Evolutionary conservation across 2,329 filamentous ascomycete genomes (phyloP).

Genomic region (Lachnellula suecica): DNA sequence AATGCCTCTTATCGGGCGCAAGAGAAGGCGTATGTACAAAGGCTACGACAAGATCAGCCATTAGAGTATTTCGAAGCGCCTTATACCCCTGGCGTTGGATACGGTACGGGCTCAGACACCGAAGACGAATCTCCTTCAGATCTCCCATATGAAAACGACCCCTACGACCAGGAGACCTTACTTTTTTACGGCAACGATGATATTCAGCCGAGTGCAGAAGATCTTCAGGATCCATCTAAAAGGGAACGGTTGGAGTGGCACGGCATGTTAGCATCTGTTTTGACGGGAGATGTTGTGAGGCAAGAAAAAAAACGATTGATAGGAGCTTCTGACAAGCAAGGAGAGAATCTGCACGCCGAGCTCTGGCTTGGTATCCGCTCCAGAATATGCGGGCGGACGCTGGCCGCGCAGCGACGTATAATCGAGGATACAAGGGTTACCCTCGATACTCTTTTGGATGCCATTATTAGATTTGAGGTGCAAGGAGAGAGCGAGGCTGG

Average conservation of each 20-base stretch:
- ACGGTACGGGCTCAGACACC: slow-evolving; percentile 72
- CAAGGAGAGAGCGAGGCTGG: slow-evolving; percentile 88
- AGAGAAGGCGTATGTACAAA: slow-evolving; percentile 92
- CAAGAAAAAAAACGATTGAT: slow-evolving; percentile 97
- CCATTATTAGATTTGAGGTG: slow-evolving; percentile 90
- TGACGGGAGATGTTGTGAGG: slow-evolving; percentile 94
- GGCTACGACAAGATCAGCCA: slow-evolving; percentile 76
- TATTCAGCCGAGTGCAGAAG: slow-evolving; percentile 83
- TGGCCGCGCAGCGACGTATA: slow-evolving; percentile 82
- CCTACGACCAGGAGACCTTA: slow-evolving; percentile 87
- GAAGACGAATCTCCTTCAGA: slow-evolving; percentile 92
- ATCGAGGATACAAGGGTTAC: slow-evolving; percentile 79
- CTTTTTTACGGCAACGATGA: slow-evolving; percentile 92
- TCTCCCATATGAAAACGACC: slow-evolving; percentile 76
- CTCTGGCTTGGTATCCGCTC: slow-evolving; percentile 90
- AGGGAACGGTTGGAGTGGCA: slow-evolving; percentile 95
- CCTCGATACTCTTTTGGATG: slow-evolving; percentile 75
- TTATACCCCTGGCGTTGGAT: slow-evolving; percentile 66
- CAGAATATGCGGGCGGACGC: slow-evolving; percentile 77
- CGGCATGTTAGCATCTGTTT: slow-evolving; percentile 91
- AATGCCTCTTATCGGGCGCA: slow-evolving; percentile 77
- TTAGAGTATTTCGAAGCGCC: slow-evolving; percentile 52
- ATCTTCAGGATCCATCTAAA: slow-evolving; percentile 83
- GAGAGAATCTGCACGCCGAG: slow-evolving; percentile 65
- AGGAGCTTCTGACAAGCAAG: slow-evolving; percentile 64